Evolutionary conservation across 495 filamentous ascomycete genomes (phyloP).

Genomic region (Cenococcum geophilum): DNA sequence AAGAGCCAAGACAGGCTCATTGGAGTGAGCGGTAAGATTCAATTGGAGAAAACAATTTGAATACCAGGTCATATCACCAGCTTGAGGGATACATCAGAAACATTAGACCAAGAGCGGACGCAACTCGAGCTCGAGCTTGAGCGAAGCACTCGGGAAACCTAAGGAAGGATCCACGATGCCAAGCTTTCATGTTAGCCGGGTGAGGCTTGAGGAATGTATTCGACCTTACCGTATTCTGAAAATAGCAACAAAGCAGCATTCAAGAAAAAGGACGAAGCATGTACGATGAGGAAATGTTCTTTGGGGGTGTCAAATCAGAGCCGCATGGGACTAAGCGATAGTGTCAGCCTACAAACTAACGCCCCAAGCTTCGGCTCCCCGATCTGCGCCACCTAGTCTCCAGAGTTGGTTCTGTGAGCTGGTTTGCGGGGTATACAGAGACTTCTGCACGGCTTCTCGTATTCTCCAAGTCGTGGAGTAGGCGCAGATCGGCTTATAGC

Average conservation of each 20-base stretch:
- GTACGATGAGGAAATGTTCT: background rate
- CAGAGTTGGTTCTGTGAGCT: background rate
- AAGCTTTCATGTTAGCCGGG: background rate
- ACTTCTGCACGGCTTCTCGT: background rate
- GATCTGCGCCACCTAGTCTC: background rate
- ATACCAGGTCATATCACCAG: background rate
- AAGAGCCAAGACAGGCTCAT: background rate
- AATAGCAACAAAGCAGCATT: background rate
- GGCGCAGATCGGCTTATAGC: background rate
- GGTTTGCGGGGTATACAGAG: constrained; percentile 1
- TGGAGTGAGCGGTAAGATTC: background rate
- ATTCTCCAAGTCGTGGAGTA: background rate
- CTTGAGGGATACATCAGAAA: background rate
- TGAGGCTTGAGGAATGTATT: background rate
- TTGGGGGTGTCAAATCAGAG: background rate
- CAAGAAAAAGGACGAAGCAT: background rate
- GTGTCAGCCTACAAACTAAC: background rate
- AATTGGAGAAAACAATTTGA: background rate
- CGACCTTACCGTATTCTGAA: background rate
- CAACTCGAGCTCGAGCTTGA: background rate
- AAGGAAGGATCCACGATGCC: background rate
- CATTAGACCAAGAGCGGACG: background rate
- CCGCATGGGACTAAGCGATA: background rate
- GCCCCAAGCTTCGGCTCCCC: background rate
- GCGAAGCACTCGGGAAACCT: background rate